Conservation (phyloP, 1,284 basidiomycete species). For the Naganishia liquefaciens region DNA sequence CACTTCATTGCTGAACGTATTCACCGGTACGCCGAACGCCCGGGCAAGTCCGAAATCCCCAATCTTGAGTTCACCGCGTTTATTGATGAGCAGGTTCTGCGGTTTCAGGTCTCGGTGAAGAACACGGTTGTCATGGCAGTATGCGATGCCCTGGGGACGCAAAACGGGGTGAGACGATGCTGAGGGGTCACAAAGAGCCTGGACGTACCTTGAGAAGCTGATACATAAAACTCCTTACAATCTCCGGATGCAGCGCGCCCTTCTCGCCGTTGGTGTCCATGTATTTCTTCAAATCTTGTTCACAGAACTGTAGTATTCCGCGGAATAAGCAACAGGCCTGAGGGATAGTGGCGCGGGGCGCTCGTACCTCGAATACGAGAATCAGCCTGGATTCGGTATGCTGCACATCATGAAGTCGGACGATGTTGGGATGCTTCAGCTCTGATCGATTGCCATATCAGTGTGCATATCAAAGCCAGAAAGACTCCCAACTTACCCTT, state of each 20-base stretch:
- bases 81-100: conserved; percentile 94
- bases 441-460: conserved; percentile 57
- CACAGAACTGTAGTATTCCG: conserved; percentile 45
- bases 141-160: conserved; percentile 80
- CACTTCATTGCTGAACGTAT: conserved; percentile 98
- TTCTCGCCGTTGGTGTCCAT: conserved; percentile 83
- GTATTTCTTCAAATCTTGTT: conserved; percentile 84
- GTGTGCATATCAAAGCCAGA: neutral
- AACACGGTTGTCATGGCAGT: conserved; percentile 94
- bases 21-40: conserved; percentile 95
- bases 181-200: conserved; percentile 21
- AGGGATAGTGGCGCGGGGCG: neutral
- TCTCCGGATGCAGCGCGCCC: conserved; percentile 66
- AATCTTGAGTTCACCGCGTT: conserved; percentile 84
- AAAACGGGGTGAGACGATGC: conserved; percentile 50
- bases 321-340: neutral
- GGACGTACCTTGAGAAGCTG: conserved; percentile 47
- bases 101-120: conserved; percentile 97
- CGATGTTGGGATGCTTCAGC: conserved; percentile 92
- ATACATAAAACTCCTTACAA: conserved; percentile 67
- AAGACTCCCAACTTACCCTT: conserved; percentile 59
- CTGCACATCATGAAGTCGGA: conserved; percentile 91
- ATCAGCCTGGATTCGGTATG: conserved; percentile 96
- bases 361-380: conserved; percentile 83
- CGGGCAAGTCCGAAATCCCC: conserved; percentile 96